phyloP scores from a whole-genome alignment of 192 early-diverging fungal genomes.

The Backusella circina region DNA sequence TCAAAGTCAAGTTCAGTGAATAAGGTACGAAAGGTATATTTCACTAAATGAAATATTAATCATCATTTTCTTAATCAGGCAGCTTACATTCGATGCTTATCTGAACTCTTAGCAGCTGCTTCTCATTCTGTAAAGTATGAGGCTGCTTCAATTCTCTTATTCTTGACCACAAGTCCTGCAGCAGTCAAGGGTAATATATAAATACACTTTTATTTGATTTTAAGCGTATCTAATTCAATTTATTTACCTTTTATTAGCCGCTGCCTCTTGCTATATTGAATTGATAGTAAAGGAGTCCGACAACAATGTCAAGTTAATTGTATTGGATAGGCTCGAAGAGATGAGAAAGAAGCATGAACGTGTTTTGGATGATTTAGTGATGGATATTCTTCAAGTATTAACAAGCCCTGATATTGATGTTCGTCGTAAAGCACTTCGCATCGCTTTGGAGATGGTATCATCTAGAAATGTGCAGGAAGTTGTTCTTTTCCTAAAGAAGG shows the following conservation, averaged over 20 bases:
- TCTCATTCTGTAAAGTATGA: conserved; percentile 96
- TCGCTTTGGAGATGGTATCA: conserved; percentile 90
- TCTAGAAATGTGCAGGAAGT: conserved; percentile 92
- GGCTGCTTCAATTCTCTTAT: conserved; percentile 90
- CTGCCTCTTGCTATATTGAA: conserved; percentile 87
- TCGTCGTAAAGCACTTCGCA: conserved; percentile 79
- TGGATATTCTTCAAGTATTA: conserved; percentile 94
- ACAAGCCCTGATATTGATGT: conserved; percentile 93
- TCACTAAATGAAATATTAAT: not conserved
- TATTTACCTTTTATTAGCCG: conserved; percentile 51
- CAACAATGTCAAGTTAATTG: conserved; percentile 98
- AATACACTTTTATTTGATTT: not conserved
- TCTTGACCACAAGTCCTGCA: conserved; percentile 80
- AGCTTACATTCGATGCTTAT: conserved; percentile 90
- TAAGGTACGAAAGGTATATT: conserved; percentile 51
- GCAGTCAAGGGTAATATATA: conserved; percentile 78
- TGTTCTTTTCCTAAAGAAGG: conserved; percentile 91
- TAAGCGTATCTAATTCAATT: not conserved
- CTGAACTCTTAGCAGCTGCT: conserved; percentile 76
- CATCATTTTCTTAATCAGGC: conserved; percentile 38
- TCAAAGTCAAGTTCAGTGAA: conserved; percentile 75
- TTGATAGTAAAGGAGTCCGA: conserved; percentile 91
- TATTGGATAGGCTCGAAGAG: conserved; percentile 87
- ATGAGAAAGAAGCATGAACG: conserved; percentile 86
- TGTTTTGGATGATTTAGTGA: conserved; percentile 89